Base-by-base conservation (phyloP, 257 asterid species). In the Eucommia ulmoides region DNA sequence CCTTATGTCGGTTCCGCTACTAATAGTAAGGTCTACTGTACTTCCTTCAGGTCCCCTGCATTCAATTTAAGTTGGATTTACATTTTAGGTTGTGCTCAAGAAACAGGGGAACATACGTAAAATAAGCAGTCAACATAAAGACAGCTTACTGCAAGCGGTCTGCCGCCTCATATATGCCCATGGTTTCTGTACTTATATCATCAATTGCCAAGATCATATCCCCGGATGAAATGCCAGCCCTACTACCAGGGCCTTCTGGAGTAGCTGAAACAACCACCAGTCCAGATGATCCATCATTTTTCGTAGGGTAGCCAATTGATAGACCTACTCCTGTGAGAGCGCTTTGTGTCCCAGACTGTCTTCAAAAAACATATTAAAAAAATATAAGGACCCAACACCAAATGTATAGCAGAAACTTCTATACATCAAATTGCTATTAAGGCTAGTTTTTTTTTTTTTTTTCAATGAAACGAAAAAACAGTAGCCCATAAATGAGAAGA, bases 31-130 rank as follows among this genome's bases (percentile, higher is more conserved):
- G 54, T 83, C 84, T 62, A 91, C 95, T 55, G 59, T 64, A 68
- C 87, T 91, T 74, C 94, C 99, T 74, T 86, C 99, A 38, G 93
- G 77, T 60, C 99, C 99, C 81, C 99, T 91, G 80, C 56, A 72
- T 66, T 54, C 61, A 65, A 47, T 54, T 53, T 61, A 16, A 45
- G 33, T 42, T 29, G n/a, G n/a, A n/a, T n/a, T n/a, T n/a, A n/a
- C n/a, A n/a, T n/a, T n/a, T n/a, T n/a, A n/a, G n/a, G n/a, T n/a
- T n/a, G n/a, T n/a, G n/a, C n/a, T n/a, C n/a, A 5, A 29, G 38
- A 29, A 5, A 12, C 38, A 5, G 38, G 38, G 12, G 38, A 5
- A 5, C 12, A 12, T 12, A 29, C 12, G 38, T 7, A 29, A 29
- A 29, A 29, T 29, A 29, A 29, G 12, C 8, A 12, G 38, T n/a